These are phyloP conservation scores for Diaporthe longicolla DNA, from an alignment of 2,329 filamentous ascomycete genomes.

Conservation along the genomic window DNA sequence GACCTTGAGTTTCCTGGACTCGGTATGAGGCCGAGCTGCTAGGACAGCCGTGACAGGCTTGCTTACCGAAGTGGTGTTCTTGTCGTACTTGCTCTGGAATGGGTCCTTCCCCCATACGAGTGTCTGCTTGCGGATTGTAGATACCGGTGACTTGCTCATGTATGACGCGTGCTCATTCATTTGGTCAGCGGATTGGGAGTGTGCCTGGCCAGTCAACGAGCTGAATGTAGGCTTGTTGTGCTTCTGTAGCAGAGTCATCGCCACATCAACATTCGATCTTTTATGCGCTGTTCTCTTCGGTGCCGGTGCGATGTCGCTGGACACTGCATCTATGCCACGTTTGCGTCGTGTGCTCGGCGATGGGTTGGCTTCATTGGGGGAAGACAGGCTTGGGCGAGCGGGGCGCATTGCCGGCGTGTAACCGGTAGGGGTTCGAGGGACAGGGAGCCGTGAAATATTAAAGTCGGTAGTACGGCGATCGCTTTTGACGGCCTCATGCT, in stretches of 20 bases:
- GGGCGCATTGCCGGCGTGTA: neutral
- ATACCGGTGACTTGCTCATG: neutral
- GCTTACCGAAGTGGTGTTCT: accelerated
- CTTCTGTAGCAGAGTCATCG: too few relatives aligned
- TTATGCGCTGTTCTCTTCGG: neutral
- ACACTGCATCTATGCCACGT: neutral
- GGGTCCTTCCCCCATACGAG: neutral
- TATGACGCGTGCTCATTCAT: too few relatives aligned
- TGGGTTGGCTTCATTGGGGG: too few relatives aligned
- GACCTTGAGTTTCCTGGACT: neutral
- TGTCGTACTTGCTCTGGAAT: neutral
- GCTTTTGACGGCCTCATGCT: neutral
- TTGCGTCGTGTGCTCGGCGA: neutral
- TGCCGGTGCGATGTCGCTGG: neutral
- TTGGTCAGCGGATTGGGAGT: neutral
- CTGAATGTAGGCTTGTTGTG: neutral
- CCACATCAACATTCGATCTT: too few relatives aligned
- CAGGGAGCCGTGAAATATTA: too few relatives aligned
- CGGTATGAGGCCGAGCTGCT: neutral
- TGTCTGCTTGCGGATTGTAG: neutral
- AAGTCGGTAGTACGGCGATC: too few relatives aligned
- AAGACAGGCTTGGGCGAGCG: neutral
- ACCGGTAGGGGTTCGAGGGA: neutral
- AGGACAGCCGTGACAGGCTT: too few relatives aligned
- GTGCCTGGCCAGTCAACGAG: neutral